Percentiles rank a stretch among this genome's conserved stretches.
Evolutionary conservation across 805 yeast species (phyloP).

Genomic region (Debaryomyces hansenii): DNA sequence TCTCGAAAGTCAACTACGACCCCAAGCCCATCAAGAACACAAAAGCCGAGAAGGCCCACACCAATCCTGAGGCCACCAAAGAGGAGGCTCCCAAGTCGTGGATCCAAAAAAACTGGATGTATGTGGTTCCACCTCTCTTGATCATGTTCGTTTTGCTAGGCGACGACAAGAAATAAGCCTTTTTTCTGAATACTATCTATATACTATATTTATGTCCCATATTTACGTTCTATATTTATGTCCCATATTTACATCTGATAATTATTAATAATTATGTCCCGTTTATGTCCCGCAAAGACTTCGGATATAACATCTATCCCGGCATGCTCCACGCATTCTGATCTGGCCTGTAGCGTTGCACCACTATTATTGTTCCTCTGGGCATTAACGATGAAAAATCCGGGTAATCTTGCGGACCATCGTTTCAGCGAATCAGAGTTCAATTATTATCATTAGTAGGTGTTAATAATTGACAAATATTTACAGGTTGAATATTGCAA

Average conservation of each 20-base stretch:
- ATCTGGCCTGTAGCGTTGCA: too few relatives aligned
- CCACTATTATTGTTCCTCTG: too few relatives aligned
- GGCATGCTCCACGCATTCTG: too few relatives aligned
- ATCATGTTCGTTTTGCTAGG: constrained; percentile 30
- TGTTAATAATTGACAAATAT: constrained; percentile 1
- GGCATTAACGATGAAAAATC: neutral
- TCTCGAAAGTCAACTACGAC: neutral
- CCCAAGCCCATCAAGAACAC: neutral
- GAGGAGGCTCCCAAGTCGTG: constrained; percentile 42
- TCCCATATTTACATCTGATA: too few relatives aligned
- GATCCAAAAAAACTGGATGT: constrained; percentile 64
- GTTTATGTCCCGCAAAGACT: too few relatives aligned
- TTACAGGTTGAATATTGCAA: neutral
- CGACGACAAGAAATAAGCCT: constrained; percentile 5
- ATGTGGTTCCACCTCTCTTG: constrained; percentile 51
- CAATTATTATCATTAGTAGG: constrained; percentile 18
- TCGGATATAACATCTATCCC: too few relatives aligned
- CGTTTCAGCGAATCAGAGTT: constrained; percentile 28
- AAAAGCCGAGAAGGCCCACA: constrained; percentile 14
- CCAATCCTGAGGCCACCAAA: constrained; percentile 32
- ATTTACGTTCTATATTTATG: too few relatives aligned
- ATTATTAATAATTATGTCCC: too few relatives aligned
- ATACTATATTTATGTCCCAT: neutral
- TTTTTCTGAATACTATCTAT: neutral
- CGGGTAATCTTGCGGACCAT: neutral